Conservation (phyloP, 495 filamentous ascomycete genomes). For the Bacidia rubella region DNA sequence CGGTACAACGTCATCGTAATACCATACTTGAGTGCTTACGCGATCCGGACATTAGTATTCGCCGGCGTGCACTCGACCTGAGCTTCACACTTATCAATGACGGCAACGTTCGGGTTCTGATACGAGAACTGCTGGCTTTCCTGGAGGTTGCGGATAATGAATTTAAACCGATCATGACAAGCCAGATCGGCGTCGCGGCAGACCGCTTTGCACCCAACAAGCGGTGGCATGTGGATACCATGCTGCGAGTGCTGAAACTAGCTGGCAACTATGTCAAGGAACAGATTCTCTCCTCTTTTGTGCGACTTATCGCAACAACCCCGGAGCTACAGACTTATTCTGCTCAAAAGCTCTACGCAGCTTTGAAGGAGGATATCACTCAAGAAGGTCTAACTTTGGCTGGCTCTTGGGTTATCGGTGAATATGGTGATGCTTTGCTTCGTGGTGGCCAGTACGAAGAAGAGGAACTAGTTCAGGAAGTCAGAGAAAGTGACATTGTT, state of each 20-base stretch:
- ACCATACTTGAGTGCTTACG: conserved; percentile 93
- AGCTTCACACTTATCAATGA: conserved; percentile 98
- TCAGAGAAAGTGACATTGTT: conserved; percentile 79
- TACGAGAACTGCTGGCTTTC: conserved; percentile 85
- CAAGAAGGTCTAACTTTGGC: conserved; percentile 90
- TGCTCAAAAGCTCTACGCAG: conserved; percentile 82
- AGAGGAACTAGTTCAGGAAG: conserved; percentile 79
- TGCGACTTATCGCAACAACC: conserved; percentile 87
- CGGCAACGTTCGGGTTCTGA: conserved; percentile 81
- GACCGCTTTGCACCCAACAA: conserved; percentile 93
- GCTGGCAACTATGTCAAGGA: conserved; percentile 96
- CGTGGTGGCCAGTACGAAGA: conserved; percentile 88
- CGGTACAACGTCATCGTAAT: conserved; percentile 91
- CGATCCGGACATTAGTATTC: conserved; percentile 97
- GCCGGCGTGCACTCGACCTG: conserved; percentile 83
- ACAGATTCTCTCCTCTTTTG: conserved; percentile 91
- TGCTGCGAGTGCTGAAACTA: conserved; percentile 84
- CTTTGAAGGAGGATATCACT: conserved; percentile 87
- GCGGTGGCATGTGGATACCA: conserved; percentile 96
- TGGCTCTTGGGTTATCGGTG: conserved; percentile 95
- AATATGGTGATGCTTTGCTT: conserved; percentile 83
- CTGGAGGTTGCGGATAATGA: conserved; percentile 94
- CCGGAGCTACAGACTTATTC: conserved; percentile 92
- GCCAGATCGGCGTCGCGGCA: conserved; percentile 91
- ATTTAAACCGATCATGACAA: conserved; percentile 95